Evolutionary conservation across 257 asterid genomes (phyloP), one percentile per base, ranked within the genome.

Genomic region (Solanum ossicruentum): DNA sequence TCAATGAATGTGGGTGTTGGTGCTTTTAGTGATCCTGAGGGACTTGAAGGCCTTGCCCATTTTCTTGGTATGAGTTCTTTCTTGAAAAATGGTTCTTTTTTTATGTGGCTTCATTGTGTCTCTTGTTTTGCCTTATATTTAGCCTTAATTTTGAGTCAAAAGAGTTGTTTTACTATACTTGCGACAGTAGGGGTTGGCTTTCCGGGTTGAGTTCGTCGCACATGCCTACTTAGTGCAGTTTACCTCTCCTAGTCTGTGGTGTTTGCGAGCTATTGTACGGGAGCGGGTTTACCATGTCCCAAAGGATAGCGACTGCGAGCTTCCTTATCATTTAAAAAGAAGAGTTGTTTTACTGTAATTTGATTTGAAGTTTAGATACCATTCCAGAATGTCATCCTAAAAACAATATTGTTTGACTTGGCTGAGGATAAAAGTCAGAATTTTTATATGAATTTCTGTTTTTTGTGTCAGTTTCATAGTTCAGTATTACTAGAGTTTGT

Each of bases 1-100:
- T 95, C 97, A 23, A 95, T 97, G 99, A 93, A 91, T 87, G 99
- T 95, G 72, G 93, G 98, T 18, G 93, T 97, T n/a, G 99, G 99
- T 89, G 86, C 96, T 57, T 97, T 94, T 89, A 94, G 98, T 72
- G 98, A 97, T 85, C 99, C 99, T 4, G 91, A 92, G 52, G 98
- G 98, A 63, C 97, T 97, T n/a, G 96, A 94, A 87, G 99, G 99
- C 84, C 98, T 97, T 83, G 99, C 99, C 11, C 99, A 97, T 90
- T 97, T 97, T 88, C 97, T 97, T 12, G 99, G 99, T 97, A 90
- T 41, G 36, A 51, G 9, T 17, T 36, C 32, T 26, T 36, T 51
- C 12, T 51, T 10, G 45, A 23, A 23, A 41, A 23, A 15, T 20
- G 41, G 75, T 84, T 23, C 47, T 9, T 17, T 73, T 41, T 21